Percentiles rank a stretch among this genome's conserved stretches.
Conservation (phyloP, 768 basidiomycete species). For the Rhizopogon vulgaris region DNA sequence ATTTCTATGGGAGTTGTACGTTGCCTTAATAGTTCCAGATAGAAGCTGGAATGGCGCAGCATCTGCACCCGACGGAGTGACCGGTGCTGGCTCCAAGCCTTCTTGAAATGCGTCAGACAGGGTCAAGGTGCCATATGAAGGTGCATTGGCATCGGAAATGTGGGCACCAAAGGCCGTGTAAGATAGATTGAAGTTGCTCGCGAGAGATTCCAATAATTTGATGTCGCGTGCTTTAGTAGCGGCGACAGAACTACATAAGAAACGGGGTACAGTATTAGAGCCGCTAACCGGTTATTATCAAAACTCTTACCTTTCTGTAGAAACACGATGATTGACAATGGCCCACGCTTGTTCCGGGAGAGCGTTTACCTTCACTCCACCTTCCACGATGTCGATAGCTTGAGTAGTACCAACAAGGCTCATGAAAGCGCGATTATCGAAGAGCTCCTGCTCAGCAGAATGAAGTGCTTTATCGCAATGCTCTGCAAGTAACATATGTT, state of each 20-base stretch:
- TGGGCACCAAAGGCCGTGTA: conserved; percentile 49
- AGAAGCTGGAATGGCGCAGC: conserved; percentile 41
- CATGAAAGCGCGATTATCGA: conserved; percentile 16
- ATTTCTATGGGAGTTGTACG: conserved; percentile 45
- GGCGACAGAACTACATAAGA: conserved; percentile 27
- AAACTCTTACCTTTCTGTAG: conserved; percentile 44
- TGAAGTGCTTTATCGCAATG: conserved; percentile 7
- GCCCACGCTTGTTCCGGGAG: conserved; percentile 71
- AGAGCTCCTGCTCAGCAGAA: conserved; percentile 1
- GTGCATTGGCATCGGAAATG: conserved; percentile 27
- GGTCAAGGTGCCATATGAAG: conserved; percentile 40
- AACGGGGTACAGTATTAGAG: background rate
- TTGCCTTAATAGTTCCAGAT: conserved; percentile 60
- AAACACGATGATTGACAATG: conserved; percentile 68
- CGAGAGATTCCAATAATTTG: conserved; percentile 37
- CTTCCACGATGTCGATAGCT: conserved; percentile 66
- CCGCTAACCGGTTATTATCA: background rate
- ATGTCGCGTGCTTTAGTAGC: conserved; percentile 41
- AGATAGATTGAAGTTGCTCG: conserved; percentile 49
- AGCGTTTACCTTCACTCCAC: conserved; percentile 71
- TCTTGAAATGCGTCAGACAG: conserved; percentile 41
- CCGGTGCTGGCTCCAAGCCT: conserved; percentile 61
- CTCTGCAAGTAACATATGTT: conserved; percentile 33
- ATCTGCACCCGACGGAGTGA: conserved; percentile 38
- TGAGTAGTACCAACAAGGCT: conserved; percentile 65